Evolutionary conservation across 2,329 filamentous ascomycete species (phyloP).

Genomic region (Lasiodiplodia sp.): DNA sequence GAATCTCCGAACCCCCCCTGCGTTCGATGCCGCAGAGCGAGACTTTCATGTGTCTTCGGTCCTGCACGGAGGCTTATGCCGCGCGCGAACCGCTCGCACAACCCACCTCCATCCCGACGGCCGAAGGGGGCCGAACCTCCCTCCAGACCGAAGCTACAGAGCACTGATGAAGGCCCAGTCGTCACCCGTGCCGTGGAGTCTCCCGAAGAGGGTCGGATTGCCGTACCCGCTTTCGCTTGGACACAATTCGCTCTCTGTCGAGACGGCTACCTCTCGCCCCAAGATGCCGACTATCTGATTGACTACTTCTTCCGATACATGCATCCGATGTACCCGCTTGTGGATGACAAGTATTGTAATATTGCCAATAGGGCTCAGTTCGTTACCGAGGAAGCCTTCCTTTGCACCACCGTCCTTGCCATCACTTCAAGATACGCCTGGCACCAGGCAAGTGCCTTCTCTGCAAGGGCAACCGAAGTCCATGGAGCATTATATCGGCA

Average conservation of each 20-base stretch:
- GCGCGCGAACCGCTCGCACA: neutral
- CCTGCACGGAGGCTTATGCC: neutral
- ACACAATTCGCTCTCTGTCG: neutral
- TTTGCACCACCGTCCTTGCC: conserved; percentile 1
- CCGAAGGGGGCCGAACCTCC: neutral
- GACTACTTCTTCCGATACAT: neutral
- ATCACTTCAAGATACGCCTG: neutral
- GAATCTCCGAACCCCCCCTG: neutral
- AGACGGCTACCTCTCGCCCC: neutral
- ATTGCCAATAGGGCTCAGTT: neutral
- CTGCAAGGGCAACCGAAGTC: neutral
- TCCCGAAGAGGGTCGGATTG: neutral
- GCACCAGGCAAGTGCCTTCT: neutral
- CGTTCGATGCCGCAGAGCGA: neutral
- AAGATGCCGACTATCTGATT: neutral
- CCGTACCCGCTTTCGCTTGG: neutral
- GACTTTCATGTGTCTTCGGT: neutral
- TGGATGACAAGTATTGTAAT: neutral
- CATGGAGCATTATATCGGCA: neutral
- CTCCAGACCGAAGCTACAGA: neutral
- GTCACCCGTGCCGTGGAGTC: neutral
- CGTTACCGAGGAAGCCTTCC: neutral
- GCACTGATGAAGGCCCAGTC: neutral
- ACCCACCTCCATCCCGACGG: neutral
- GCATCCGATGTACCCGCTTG: neutral